Evolutionary conservation across 2,329 filamentous ascomycete species (phyloP).

Genomic region (Onygenales sp.): DNA sequence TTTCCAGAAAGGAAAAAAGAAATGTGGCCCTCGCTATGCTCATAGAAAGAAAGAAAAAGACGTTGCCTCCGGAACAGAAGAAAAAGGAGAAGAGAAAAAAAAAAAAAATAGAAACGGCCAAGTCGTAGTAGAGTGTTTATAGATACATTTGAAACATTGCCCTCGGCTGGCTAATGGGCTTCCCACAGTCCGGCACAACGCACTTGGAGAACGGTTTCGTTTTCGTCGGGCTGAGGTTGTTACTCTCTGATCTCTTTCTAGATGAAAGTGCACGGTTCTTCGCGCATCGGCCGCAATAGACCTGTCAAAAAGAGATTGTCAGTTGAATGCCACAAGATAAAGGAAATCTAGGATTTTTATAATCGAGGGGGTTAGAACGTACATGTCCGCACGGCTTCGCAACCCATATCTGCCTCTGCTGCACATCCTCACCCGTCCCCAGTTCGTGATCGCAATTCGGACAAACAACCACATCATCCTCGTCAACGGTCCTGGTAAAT

Average conservation of each 20-base stretch:
- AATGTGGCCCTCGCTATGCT: not conserved
- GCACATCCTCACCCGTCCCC: constrained; percentile 56
- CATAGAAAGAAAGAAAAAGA: not conserved
- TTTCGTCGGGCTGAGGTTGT: constrained; percentile 11
- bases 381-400: constrained; percentile 89
- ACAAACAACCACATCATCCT: constrained; percentile 68
- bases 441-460: constrained; percentile 81
- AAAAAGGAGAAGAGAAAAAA: constrained; percentile 5
- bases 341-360: not conserved
- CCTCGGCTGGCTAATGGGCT: constrained; percentile 27
- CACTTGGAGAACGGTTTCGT: constrained; percentile 35
- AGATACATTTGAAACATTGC: constrained; percentile 40
- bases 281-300: constrained; percentile 41
- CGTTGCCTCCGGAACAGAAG: constrained; percentile 2
- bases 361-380: constrained; percentile 27
- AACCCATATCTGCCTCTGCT: constrained; percentile 84
- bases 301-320: constrained; percentile 20
- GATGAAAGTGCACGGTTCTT: constrained; percentile 29
- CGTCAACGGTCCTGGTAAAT: constrained; percentile 67
- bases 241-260: constrained; percentile 22
- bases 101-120: constrained; percentile 7
- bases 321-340: constrained; percentile 2
- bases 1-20: too few relatives aligned
- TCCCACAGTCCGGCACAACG: constrained; percentile 33
- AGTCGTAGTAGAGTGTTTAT: constrained; percentile 22